Evolutionary conservation across 495 filamentous ascomycete species (phyloP).

Genomic region (Haplographium delicatum): DNA sequence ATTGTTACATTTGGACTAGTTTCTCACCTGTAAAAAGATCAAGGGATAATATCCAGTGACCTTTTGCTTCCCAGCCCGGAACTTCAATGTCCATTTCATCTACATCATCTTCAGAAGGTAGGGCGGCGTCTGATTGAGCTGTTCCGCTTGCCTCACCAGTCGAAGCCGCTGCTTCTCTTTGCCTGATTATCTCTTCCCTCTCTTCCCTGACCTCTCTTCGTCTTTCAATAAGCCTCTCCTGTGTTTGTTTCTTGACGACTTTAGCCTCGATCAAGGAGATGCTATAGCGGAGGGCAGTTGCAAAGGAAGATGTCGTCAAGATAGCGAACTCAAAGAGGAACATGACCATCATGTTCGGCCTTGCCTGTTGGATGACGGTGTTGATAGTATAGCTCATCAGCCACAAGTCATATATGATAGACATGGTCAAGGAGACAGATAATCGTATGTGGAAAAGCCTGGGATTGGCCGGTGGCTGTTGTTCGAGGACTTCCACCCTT

Average conservation of each 20-base stretch:
- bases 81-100: conserved; percentile 91
- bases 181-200: conserved; percentile 59
- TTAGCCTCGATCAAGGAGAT: conserved; percentile 75
- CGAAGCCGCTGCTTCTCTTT: conserved; percentile 44
- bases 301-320: conserved; percentile 69
- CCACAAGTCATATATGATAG: conserved; percentile 67
- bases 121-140: conserved; percentile 21
- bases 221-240: conserved; percentile 57
- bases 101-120: conserved; percentile 70
- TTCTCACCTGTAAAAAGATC: conserved; percentile 73
- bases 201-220: conserved; percentile 48
- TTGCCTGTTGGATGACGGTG: conserved; percentile 76
- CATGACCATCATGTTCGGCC: conserved; percentile 99
- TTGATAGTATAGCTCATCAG: conserved; percentile 76
- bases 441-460: conserved; percentile 83
- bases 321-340: conserved; percentile 97
- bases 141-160: conserved; percentile 32
- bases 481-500: conserved; percentile 88
- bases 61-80: conserved; percentile 94
- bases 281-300: conserved; percentile 70
- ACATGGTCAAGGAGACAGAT: conserved; percentile 68
- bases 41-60: conserved; percentile 85
- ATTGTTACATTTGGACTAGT: background rate
- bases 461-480: conserved; percentile 89
- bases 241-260: conserved; percentile 65